These are phyloP conservation scores for Elongisporangium prolatum DNA, from an alignment of 352 stramenopile genomes.

Conservation along the genomic window DNA sequence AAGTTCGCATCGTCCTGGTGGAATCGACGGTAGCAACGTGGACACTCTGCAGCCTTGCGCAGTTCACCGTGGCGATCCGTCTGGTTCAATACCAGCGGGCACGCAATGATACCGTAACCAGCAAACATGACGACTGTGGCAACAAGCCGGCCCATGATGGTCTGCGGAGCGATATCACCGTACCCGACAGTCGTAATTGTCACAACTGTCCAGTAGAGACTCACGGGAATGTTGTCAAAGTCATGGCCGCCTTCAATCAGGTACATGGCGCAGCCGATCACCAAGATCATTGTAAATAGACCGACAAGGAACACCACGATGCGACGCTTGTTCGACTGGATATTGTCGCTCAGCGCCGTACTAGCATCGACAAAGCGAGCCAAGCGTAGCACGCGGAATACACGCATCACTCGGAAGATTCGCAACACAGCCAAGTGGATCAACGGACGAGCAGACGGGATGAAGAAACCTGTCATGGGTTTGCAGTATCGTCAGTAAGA, in stretches of 20 bases:
- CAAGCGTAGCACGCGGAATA: constrained; percentile 71
- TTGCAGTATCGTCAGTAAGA: constrained; percentile 1
- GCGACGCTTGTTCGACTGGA: constrained; percentile 72
- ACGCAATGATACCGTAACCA: constrained; percentile 83
- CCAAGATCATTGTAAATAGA: constrained; percentile 68
- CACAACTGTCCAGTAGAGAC: constrained; percentile 85
- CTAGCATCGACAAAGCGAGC: constrained; percentile 72
- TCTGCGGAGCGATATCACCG: constrained; percentile 80
- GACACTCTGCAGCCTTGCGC: constrained; percentile 57
- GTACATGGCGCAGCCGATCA: constrained; percentile 82
- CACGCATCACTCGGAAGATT: constrained; percentile 75
- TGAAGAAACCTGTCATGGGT: constrained; percentile 30
- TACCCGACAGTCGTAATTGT: constrained; percentile 87
- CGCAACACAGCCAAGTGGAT: constrained; percentile 71
- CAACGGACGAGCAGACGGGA: constrained; percentile 53
- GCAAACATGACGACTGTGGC: constrained; percentile 84
- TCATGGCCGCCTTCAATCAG: constrained; percentile 73
- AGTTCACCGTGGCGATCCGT: constrained; percentile 40
- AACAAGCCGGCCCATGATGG: constrained; percentile 72
- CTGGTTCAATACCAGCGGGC: constrained; percentile 73
- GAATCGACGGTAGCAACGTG: constrained; percentile 63
- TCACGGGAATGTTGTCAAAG: constrained; percentile 85
- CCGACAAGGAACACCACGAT: constrained; percentile 75
- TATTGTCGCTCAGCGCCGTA: constrained; percentile 67
- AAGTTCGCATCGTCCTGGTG: constrained; percentile 79